phyloP scores from a whole-genome alignment of 768 basidiomycete genomes.

The Hypholoma fasciculare region DNA sequence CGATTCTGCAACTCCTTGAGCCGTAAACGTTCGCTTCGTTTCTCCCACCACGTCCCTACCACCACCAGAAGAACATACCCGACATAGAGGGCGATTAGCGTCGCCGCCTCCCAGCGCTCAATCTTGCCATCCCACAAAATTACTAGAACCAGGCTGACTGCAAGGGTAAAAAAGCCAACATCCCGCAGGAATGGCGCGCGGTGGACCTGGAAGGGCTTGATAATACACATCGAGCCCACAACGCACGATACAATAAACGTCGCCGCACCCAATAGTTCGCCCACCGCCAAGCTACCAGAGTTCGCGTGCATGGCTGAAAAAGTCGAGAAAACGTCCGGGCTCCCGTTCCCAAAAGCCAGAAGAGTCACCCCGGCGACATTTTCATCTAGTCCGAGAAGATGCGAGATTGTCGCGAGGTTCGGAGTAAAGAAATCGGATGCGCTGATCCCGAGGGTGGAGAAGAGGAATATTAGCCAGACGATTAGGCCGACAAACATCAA shows the following conservation, averaged over 20 bases:
- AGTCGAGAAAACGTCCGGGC: slow-evolving; percentile 94
- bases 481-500: slow-evolving; percentile 62
- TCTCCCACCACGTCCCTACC: slow-evolving; percentile 74
- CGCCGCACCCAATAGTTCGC: slow-evolving; percentile 93
- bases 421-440: slow-evolving; percentile 98
- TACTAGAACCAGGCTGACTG: slow-evolving; percentile 72
- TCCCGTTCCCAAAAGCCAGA: slow-evolving; percentile 95
- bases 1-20: slow-evolving; percentile 53
- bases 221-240: slow-evolving; percentile 96
- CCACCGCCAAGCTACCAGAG: slow-evolving; percentile 89
- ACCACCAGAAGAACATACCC: slow-evolving; percentile 79
- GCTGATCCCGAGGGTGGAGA: slow-evolving; percentile 92
- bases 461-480: slow-evolving; percentile 87
- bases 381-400: slow-evolving; percentile 84
- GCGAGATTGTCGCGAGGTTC: slow-evolving; percentile 88
- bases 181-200: slow-evolving; percentile 86
- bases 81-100: slow-evolving; percentile 73
- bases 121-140: slow-evolving; percentile 81
- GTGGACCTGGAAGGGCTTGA: slow-evolving; percentile 89
- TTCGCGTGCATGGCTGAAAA: slow-evolving; percentile 87
- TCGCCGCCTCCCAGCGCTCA: slow-evolving; percentile 66
- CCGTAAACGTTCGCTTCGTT: slow-evolving; percentile 47
- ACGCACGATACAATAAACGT: slow-evolving; percentile 96
- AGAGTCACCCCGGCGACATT: slow-evolving; percentile 96
- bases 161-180: slow-evolving; percentile 90